Percentiles rank a stretch among this genome's conserved stretches.
These are phyloP conservation scores for Ganoderma sinense DNA, from an alignment of 1,284 basidiomycete genomes.

Conservation along the genomic window DNA sequence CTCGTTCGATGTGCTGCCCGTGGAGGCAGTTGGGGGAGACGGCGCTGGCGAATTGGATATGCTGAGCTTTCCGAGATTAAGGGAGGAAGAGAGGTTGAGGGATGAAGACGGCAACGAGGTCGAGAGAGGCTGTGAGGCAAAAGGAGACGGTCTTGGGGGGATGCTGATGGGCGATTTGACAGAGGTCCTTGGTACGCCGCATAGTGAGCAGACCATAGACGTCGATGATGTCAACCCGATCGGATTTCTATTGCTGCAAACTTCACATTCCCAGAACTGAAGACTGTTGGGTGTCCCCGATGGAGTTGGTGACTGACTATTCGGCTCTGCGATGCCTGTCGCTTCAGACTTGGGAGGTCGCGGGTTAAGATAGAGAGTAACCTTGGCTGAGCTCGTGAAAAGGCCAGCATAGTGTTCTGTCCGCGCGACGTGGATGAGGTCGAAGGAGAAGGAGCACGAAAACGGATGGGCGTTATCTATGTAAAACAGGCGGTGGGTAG, in stretches of 20 bases:
- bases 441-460: slow-evolving; percentile 64
- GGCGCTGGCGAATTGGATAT: slow-evolving; percentile 37
- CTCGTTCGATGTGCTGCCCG: slow-evolving; percentile 24
- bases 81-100: slow-evolving; percentile 37
- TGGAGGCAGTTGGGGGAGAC: slow-evolving; percentile 24
- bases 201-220: slow-evolving; percentile 73
- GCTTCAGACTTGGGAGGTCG: slow-evolving; percentile 23
- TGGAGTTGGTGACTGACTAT: slow-evolving; percentile 24
- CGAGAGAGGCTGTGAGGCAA: slow-evolving; percentile 40
- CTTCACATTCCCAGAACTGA: slow-evolving; percentile 83
- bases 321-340: neutral
- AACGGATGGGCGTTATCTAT: slow-evolving; percentile 64
- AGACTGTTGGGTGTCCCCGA: slow-evolving; percentile 35
- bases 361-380: slow-evolving; percentile 76
- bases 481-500: slow-evolving; percentile 89
- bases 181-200: slow-evolving; percentile 70
- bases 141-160: slow-evolving; percentile 35
- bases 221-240: slow-evolving; percentile 70
- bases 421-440: slow-evolving; percentile 73
- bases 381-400: slow-evolving; percentile 90
- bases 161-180: slow-evolving; percentile 31
- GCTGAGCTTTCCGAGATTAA: slow-evolving; percentile 29
- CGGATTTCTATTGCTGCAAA: slow-evolving; percentile 86
- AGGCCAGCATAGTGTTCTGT: slow-evolving; percentile 95
- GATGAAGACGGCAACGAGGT: slow-evolving; percentile 47